phyloP scores from a whole-genome alignment of 768 basidiomycete genomes.

The Suillus cothurnatus region DNA sequence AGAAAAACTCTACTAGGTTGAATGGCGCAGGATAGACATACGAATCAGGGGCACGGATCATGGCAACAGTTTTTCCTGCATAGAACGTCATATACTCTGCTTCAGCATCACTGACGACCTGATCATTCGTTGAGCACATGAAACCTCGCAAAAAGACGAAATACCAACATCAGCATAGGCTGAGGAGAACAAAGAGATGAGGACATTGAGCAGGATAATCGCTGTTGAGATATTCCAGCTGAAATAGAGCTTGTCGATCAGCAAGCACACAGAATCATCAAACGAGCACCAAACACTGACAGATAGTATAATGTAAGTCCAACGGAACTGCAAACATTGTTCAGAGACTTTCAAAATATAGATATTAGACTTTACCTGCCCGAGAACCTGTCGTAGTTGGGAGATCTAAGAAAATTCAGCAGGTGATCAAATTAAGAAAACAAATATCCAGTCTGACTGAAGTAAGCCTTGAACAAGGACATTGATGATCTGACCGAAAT shows the following conservation, averaged over 20 bases:
- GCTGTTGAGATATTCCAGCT: slow-evolving; percentile 86
- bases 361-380: slow-evolving; percentile 39
- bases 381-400: slow-evolving; percentile 63
- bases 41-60: slow-evolving; percentile 87
- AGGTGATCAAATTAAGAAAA: slow-evolving; percentile 11
- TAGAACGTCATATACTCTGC: slow-evolving; percentile 92
- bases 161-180: slow-evolving; percentile 83
- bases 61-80: slow-evolving; percentile 80
- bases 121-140: slow-evolving; percentile 8
- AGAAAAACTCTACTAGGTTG: slow-evolving; percentile 80
- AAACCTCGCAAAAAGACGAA: not conserved
- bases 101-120: slow-evolving; percentile 84
- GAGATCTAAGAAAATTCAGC: slow-evolving; percentile 46
- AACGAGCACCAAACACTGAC: slow-evolving; percentile 45
- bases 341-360: not conserved
- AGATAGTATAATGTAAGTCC: slow-evolving; percentile 79
- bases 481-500: slow-evolving; percentile 57
- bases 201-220: slow-evolving; percentile 86
- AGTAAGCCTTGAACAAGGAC: slow-evolving; percentile 78
- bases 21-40: slow-evolving; percentile 88
- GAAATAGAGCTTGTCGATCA: slow-evolving; percentile 10
- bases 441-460: slow-evolving; percentile 50
- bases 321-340: slow-evolving; percentile 40
- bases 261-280: slow-evolving; percentile 3
- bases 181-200: slow-evolving; percentile 94